phyloP scores from a whole-genome alignment of 352 stramenopile species.

The Phytophthora kernoviae region DNA sequence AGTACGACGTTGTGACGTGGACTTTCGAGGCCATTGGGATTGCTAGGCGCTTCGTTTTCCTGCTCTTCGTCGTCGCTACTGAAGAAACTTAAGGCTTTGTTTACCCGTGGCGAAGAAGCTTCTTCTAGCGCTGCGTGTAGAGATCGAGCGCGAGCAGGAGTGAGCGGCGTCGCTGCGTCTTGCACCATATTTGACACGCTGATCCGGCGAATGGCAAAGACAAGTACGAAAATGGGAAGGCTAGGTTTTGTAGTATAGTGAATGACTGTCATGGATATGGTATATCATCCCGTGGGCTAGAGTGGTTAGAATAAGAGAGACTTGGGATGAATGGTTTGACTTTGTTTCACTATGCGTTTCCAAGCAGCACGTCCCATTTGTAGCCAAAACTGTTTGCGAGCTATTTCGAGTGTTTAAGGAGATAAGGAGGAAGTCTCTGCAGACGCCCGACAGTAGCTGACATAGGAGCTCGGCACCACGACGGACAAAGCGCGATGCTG shows the following conservation, averaged over 20 bases:
- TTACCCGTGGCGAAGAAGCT: conserved; percentile 31
- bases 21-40: conserved; percentile 1
- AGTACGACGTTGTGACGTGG: neutral
- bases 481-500: conserved; percentile 61
- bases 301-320: too few species aligned
- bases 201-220: too few species aligned
- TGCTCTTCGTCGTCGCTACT: conserved; percentile 34
- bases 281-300: neutral
- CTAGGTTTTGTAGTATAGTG: neutral
- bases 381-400: neutral
- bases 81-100: conserved; percentile 41
- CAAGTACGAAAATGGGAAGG: neutral
- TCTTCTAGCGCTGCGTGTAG: conserved; percentile 34
- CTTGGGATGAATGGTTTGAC: too few species aligned
- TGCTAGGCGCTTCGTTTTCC: conserved; percentile 16
- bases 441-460: neutral
- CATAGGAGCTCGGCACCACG: neutral
- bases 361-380: neutral
- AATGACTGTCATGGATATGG: neutral
- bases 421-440: too few species aligned
- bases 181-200: conserved; percentile 18
- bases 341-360: too few species aligned
- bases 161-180: conserved; percentile 7
- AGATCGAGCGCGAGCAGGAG: conserved; percentile 30
- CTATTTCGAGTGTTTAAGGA: conserved; percentile 4